phyloP scores from a whole-genome alignment of 148 eudicot species.

The Vaccinium corymbosum region DNA sequence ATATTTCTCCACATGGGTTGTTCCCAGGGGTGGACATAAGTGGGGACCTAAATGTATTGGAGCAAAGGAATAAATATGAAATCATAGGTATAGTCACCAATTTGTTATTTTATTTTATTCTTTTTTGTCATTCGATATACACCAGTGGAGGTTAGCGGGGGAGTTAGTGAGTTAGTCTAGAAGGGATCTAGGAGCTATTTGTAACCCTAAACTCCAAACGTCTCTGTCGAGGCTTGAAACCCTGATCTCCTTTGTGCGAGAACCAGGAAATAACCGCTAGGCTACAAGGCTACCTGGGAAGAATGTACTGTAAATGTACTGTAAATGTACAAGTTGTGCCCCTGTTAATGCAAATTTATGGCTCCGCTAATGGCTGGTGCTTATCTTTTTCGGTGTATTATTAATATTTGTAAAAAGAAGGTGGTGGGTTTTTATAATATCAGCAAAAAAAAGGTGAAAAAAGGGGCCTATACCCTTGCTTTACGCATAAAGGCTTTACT shows the following conservation, averaged over 20 bases:
- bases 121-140: too few relatives aligned
- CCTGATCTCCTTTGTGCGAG: too few relatives aligned
- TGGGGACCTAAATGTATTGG: too few relatives aligned
- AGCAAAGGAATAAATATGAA: background rate
- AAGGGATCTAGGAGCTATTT: too few relatives aligned
- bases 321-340: background rate
- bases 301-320: too few relatives aligned
- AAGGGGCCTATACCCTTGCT: background rate
- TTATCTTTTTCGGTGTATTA: background rate
- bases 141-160: too few relatives aligned
- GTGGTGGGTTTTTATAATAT: background rate
- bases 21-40: background rate
- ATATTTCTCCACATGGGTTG: slow-evolving; percentile 23
- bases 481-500: background rate
- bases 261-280: too few relatives aligned
- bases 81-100: background rate
- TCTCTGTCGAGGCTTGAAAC: too few relatives aligned
- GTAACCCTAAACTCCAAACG: too few relatives aligned
- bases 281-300: too few relatives aligned
- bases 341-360: background rate
- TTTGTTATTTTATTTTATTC: background rate
- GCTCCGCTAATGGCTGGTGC: too few relatives aligned
- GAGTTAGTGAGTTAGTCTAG: too few relatives aligned
- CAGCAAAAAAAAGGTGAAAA: background rate
- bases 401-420: background rate